Base-by-base conservation (phyloP, 805 yeast genomes). In the Suhomyces sp. region DNA sequence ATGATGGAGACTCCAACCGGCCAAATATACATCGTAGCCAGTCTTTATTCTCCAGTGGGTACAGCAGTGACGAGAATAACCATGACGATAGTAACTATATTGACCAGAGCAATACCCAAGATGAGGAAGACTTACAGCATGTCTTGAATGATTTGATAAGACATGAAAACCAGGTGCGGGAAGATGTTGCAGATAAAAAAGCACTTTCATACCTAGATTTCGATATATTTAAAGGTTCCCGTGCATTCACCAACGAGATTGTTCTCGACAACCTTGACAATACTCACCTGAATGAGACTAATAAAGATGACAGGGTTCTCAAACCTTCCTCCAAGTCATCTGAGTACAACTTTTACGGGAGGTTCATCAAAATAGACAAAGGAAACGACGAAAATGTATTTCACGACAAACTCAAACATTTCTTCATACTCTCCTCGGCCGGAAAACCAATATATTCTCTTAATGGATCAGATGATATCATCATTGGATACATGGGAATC, bases 371-470 rank as follows among this genome's bases (percentile, higher is more conserved):
- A 11, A 22, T 41, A 4, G 51, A 50, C 22, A 56, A 53, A 37
- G 42, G 38, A 18, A 36, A 32, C 3, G 38, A 31, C 21, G 25
- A 24, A 9, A 22, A 7, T 7, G 31, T 27, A 5, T 66, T 68
- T 40, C 59, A 54, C 35, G 24, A 38, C 14, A 68, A 64, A 30
- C 47, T 63, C 35, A 88, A 87, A 54, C 95, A 88, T 40, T 85
- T 83, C 51, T 83, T 86, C 47, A 76, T 88, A 3, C 64, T 88
- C 7, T 84, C 95, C 0, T 65, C 80, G 2, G 95, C 96, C 1
- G 96, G 96, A 0, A 88, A 88, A 54, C 95, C 95, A 2, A 81
- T 88, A 5, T 88, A 83, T 57, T 77, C 95, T 2, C 67, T 81
- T 70, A 77, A 80, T 53, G 95, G 93, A 2, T 64, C 77, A 2